Percentiles rank a stretch among this genome's conserved stretches.
Conservation (phyloP, 352 stramenopile species). For the Phytophthora aleatoria region DNA sequence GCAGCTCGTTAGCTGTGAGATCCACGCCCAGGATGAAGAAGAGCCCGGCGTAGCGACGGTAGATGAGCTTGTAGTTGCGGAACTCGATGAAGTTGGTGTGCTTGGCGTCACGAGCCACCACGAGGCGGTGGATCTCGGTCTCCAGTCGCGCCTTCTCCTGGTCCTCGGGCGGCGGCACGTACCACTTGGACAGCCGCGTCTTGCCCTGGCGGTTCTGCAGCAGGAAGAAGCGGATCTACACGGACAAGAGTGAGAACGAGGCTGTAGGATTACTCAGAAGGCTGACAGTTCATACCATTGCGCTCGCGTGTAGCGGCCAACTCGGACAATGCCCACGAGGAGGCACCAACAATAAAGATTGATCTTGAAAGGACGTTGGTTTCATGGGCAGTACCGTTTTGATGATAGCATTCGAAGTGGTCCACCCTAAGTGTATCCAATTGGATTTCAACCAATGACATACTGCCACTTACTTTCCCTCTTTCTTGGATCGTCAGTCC, state of each 20-base stretch:
- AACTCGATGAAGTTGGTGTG: conserved; percentile 98
- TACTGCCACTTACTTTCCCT: conserved; percentile 14
- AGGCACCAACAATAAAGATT: neutral
- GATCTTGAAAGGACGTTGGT: conserved; percentile 13
- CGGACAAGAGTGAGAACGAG: conserved; percentile 1
- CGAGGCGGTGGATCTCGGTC: conserved; percentile 90
- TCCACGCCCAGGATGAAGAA: conserved; percentile 99
- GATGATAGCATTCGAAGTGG: neutral
- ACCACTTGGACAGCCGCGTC: conserved; percentile 99
- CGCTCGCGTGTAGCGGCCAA: neutral
- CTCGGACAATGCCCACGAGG: conserved; percentile 16
- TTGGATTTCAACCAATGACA: conserved; percentile 8
- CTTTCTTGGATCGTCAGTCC: conserved; percentile 4
- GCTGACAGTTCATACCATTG: conserved; percentile 16
- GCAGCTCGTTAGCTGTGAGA: conserved; percentile 97
- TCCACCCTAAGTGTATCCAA: neutral
- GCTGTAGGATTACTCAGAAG: neutral
- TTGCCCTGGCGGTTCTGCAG: conserved; percentile 99
- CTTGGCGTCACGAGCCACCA: conserved; percentile 88
- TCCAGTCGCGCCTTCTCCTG: conserved; percentile 87
- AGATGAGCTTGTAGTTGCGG: conserved; percentile 99
- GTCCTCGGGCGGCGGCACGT: conserved; percentile 86
- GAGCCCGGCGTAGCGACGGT: conserved; percentile 97
- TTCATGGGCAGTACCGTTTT: neutral
- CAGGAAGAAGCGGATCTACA: conserved; percentile 97